Percentiles rank a stretch among this genome's conserved stretches.
Evolutionary conservation across 495 filamentous ascomycete genomes (phyloP).

Genomic region (Aspergillus mulundensis): DNA sequence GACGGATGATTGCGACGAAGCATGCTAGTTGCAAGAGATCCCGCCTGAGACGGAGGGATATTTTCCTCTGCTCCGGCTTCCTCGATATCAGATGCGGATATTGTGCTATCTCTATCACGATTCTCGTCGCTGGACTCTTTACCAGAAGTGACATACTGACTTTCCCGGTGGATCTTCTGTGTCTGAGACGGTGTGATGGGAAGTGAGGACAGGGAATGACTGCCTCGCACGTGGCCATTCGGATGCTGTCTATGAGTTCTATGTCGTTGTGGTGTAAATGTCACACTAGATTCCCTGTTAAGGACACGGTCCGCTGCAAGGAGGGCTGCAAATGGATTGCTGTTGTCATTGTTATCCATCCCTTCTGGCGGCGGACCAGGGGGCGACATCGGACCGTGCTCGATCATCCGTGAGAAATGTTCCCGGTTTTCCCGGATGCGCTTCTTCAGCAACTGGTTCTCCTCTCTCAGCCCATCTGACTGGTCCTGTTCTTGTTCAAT

Average conservation of each 20-base stretch:
- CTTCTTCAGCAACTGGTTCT: slow-evolving; percentile 69
- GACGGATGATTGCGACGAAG: slow-evolving; percentile 39
- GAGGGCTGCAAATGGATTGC: slow-evolving; percentile 68
- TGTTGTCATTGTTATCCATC: slow-evolving; percentile 36
- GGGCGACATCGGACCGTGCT: slow-evolving; percentile 47
- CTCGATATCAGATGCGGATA: slow-evolving; percentile 75
- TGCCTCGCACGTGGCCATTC: slow-evolving; percentile 60
- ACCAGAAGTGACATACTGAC: slow-evolving; percentile 54
- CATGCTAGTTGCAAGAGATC: slow-evolving; percentile 48
- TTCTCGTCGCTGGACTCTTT: slow-evolving; percentile 47
- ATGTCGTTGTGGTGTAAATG: slow-evolving; percentile 53
- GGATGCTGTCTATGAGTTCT: slow-evolving; percentile 43
- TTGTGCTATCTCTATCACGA: slow-evolving; percentile 80
- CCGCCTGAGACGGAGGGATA: slow-evolving; percentile 49
- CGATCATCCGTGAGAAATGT: slow-evolving; percentile 67
- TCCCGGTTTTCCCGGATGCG: slow-evolving; percentile 85
- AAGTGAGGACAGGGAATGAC: slow-evolving; percentile 75
- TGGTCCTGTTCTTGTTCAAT: slow-evolving; percentile 63
- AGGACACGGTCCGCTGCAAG: slow-evolving; percentile 70
- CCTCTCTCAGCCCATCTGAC: slow-evolving; percentile 51
- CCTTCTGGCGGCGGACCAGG: background rate
- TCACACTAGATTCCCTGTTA: slow-evolving; percentile 66
- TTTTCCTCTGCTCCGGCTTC: slow-evolving; percentile 55
- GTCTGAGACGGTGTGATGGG: slow-evolving; percentile 65
- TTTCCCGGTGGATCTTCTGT: slow-evolving; percentile 39